Evolutionary conservation across 495 filamentous ascomycete species (phyloP), one percentile per base, ranked within the genome.

Genomic region (Trypethelium eluteriae): DNA sequence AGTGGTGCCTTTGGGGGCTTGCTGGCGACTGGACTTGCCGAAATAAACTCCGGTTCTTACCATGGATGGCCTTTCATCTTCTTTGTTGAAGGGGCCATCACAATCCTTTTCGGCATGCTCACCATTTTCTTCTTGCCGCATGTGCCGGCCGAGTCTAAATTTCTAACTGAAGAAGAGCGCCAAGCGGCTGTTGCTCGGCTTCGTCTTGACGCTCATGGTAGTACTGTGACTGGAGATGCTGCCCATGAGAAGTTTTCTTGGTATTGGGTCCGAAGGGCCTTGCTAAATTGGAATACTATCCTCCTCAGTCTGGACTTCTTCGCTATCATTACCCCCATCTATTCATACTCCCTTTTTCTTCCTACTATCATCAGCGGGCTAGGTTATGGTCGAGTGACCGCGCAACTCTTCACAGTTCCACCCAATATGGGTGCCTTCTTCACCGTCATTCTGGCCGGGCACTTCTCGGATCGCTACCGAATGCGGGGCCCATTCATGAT

Each of bases 1-100:
- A 81, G 78, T 68, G 86, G 86, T 16, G 86, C 86, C 2, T 89
- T 89, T 73, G 85, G 85, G 9, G 85, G 85, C 11, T 75, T 89
- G 32, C 79, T 90, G 32, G 83, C 85, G 3, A 79, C 81, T n/a
- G 81, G 84, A 4, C 57, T 77, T 64, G 74, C 74, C 14, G 34
- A 76, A 67, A 81, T 83, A 57, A 62, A 70, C 16, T 74, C 73
- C 34, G 67, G 71, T 35, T 76, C 76, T 10, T 81, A 83, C 69
- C 74, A 80, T 67, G 72, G 74, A 32, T 82, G 80, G 80, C 78
- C 75, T 1, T 79, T 75, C 75, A 79, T 79, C 41, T 79, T 79
- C 72, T 78, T 79, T 61, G 57, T 81, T 34, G 77, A 78, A 70
- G 79, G 79, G 7, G 71, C 74, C 1, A 74, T 78, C 3, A 83